Base-by-base conservation (phyloP, 495 filamentous ascomycete genomes). In the Endocarpon pusillum region DNA sequence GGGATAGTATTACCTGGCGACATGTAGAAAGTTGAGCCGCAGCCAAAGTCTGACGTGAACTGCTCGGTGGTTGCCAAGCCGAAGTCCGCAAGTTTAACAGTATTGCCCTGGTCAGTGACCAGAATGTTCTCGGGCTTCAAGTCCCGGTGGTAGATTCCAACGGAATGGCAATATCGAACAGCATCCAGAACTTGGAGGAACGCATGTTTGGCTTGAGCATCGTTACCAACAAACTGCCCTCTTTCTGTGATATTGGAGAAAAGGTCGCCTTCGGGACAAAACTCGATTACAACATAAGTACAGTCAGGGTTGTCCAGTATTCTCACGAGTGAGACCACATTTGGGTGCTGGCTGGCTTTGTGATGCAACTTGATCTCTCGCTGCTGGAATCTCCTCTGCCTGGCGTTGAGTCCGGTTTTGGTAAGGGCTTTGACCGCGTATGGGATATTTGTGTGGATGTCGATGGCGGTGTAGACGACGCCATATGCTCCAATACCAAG, bases 1-100 rank as follows among this genome's bases (percentile, higher is more conserved):
- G 33, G 33, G 38, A 14, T 35, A 31, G 16, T 17, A 68, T 58
- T 81, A 94, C 89, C 89, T 71, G 89, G 89, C 38, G 79, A 87
- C 91, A 96, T 96, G 62, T 99, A 96, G 52, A 99, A 96, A 10
- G 89, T 96, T 12, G 87, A 94, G 32, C 89, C 89, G 55, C 91
- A 99, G 36, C 91, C 91, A 56, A 92, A 94, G 54, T 99, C 89
- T 40, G 85, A 75, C 39, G 87, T 91, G 39, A 75, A 60, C 35
- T 74, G 67, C 38, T 87, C 81, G 20, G 71, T 70, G 16, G 83
- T 96, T 27, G 89, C 89, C 24, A 96, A 69, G 48, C 91, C 89
- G 64, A 99, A 99, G 53, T 96, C 89, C 41, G 91, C 89, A 34
- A 99, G 69, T 59, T 96, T 93, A 45, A 93, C 82, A 17, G 81